phyloP scores from a whole-genome alignment of 768 basidiomycete genomes.

The Phylloporus sp. region DNA sequence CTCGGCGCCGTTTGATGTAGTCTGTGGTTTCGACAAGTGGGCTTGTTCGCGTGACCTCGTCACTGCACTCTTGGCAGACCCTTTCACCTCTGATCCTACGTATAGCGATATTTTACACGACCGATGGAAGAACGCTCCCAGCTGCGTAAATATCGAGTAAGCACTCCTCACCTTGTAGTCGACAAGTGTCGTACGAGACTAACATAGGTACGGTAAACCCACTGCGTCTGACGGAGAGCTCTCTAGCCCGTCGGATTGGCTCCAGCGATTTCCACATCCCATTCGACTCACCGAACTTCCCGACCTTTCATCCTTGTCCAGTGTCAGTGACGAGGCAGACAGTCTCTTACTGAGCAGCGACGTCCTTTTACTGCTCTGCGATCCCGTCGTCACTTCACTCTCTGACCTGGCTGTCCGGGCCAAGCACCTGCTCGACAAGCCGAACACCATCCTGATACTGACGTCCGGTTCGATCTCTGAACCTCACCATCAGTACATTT shows the following conservation, averaged over 20 bases:
- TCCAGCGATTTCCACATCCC: conserved; percentile 50
- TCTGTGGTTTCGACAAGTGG: conserved; percentile 52
- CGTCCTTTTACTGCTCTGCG: conserved; percentile 58
- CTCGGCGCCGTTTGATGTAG: conserved; percentile 30
- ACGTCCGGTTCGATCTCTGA: conserved; percentile 25
- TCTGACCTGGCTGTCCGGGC: conserved; percentile 30
- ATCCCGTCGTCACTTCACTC: conserved; percentile 52
- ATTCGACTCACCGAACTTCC: conserved; percentile 43
- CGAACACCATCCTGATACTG: conserved; percentile 44
- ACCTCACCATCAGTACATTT: conserved; percentile 13
- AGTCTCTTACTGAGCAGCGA: conserved; percentile 41
- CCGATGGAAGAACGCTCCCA: conserved; percentile 43
- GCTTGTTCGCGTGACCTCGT: conserved; percentile 55
- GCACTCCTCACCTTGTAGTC: conserved; percentile 2
- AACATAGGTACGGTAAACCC: conserved; percentile 22
- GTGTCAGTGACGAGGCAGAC: conserved; percentile 13
- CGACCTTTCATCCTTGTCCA: conserved; percentile 15
- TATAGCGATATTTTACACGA: conserved; percentile 40
- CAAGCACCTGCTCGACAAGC: conserved; percentile 27
- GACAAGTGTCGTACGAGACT: background rate
- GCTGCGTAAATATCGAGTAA: conserved; percentile 25
- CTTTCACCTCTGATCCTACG: conserved; percentile 50
- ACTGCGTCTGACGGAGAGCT: conserved; percentile 23
- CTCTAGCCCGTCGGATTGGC: conserved; percentile 47
- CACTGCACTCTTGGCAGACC: conserved; percentile 66